phyloP scores from a whole-genome alignment of 177 flowering plant species.

The Vitis hybrid region DNA sequence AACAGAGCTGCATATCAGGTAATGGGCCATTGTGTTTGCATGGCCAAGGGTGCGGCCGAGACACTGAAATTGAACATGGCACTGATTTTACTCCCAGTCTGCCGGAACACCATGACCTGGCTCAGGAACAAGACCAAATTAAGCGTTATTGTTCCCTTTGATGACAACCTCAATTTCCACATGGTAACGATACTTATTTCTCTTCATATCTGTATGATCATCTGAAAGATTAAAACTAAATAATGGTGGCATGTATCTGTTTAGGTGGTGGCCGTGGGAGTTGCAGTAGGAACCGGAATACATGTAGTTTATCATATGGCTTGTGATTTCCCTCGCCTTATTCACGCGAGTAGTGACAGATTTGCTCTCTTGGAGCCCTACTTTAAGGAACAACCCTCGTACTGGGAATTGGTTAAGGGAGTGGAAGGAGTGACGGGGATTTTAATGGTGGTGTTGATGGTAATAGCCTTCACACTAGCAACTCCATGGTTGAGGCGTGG shows the following conservation, averaged over 20 bases:
- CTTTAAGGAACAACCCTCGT: neutral
- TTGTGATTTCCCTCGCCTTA: conserved; percentile 12
- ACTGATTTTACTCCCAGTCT: conserved; percentile 2
- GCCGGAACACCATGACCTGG: neutral
- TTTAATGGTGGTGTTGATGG: conserved; percentile 16
- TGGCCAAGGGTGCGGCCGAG: conserved; percentile 6
- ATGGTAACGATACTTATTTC: neutral
- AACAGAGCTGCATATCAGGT: neutral
- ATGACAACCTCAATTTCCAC: conserved; percentile 9
- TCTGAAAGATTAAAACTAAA: too few species aligned
- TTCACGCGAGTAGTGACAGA: neutral
- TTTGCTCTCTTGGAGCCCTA: neutral
- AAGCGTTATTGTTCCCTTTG: conserved; percentile 3
- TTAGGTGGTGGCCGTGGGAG: neutral
- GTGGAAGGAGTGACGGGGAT: conserved; percentile 18
- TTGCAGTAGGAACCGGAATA: conserved; percentile 1
- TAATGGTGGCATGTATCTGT: too few species aligned
- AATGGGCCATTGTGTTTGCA: conserved; percentile 2
- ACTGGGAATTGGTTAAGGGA: neutral
- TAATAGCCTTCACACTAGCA: conserved; percentile 15
- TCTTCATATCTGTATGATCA: too few species aligned
- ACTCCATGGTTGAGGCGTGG: conserved; percentile 5
- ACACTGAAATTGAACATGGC: conserved; percentile 5
- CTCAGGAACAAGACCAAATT: neutral
- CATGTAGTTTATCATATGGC: conserved; percentile 10